A percentile compares a stretch with the other conserved stretches of the same genome.
Conservation (phyloP, 306 rosid genomes). For the Gillenia trifoliata region DNA sequence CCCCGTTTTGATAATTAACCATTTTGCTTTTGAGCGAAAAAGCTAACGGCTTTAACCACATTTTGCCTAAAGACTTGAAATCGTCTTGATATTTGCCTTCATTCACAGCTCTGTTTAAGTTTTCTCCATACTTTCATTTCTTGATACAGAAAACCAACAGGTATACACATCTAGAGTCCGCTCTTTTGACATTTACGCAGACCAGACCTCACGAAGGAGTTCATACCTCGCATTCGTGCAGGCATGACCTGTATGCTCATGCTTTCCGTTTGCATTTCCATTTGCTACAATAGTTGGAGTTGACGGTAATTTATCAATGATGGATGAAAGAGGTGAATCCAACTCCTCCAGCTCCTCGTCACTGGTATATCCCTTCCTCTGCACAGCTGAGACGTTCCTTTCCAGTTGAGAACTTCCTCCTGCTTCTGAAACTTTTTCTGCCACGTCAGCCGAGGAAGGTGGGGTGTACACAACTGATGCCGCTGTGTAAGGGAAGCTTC, state of each 20-base stretch:
- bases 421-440: slow-evolving; percentile 71
- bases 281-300: slow-evolving; percentile 31
- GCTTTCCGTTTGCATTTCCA: slow-evolving; percentile 47
- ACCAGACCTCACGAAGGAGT: slow-evolving; percentile 94
- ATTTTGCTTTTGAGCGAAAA: too few species aligned
- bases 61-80: slow-evolving; percentile 6
- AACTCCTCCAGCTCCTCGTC: slow-evolving; percentile 94
- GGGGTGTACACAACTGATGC: slow-evolving; percentile 54
- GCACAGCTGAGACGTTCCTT: slow-evolving; percentile 55
- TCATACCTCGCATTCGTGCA: slow-evolving; percentile 63
- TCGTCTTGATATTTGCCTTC: neutral
- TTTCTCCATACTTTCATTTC: slow-evolving; percentile 3
- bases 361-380: slow-evolving; percentile 84
- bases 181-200: slow-evolving; percentile 31
- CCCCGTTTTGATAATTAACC: too few species aligned
- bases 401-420: slow-evolving; percentile 59
- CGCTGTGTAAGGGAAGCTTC: slow-evolving; percentile 73
- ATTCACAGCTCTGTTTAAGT: slow-evolving; percentile 15
- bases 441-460: slow-evolving; percentile 61
- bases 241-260: slow-evolving; percentile 25
- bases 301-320: slow-evolving; percentile 55
- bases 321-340: slow-evolving; percentile 63
- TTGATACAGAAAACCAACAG: slow-evolving; percentile 4
- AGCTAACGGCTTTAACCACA: slow-evolving; percentile 7
- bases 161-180: slow-evolving; percentile 10